Evolutionary conservation across 805 yeast species (phyloP).

Genomic region (Zygosaccharomyces kombuchaensis): DNA sequence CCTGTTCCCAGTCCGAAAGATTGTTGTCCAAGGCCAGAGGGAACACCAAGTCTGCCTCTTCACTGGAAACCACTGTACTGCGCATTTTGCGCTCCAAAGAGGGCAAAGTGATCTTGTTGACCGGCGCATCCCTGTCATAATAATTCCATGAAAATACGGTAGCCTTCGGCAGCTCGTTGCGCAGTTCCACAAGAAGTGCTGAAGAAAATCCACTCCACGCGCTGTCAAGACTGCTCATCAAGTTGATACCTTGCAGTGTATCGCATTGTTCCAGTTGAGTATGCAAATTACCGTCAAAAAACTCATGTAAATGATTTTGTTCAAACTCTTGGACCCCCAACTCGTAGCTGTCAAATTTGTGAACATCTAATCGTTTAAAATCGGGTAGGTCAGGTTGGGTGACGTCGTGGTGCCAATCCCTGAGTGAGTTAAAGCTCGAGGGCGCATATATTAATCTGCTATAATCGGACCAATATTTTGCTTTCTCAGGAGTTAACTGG

Average conservation of each 20-base stretch:
- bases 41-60: constrained; percentile 49
- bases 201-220: constrained; percentile 81
- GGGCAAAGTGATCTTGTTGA: constrained; percentile 6
- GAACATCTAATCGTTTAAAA: constrained; percentile 21
- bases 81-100: constrained; percentile 40
- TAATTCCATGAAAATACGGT: constrained; percentile 47
- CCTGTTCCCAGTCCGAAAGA: constrained; percentile 29
- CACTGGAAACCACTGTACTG: constrained; percentile 44
- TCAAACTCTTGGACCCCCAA: constrained; percentile 62
- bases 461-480: constrained; percentile 78
- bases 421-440: constrained; percentile 47
- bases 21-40: constrained; percentile 42
- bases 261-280: constrained; percentile 71
- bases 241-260: constrained; percentile 61
- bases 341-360: constrained; percentile 43
- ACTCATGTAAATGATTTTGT: constrained; percentile 40
- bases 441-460: constrained; percentile 65
- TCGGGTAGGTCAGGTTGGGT: constrained; percentile 29
- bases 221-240: constrained; percentile 65
- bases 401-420: constrained; percentile 50
- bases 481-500: constrained; percentile 38
- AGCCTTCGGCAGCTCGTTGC: constrained; percentile 63
- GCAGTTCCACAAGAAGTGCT: constrained; percentile 47
- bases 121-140: constrained; percentile 27
- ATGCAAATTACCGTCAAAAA: constrained; percentile 57